Evolutionary conservation across 208 protist genomes (phyloP).

Genomic region (Acanthamoeba healyi): DNA sequence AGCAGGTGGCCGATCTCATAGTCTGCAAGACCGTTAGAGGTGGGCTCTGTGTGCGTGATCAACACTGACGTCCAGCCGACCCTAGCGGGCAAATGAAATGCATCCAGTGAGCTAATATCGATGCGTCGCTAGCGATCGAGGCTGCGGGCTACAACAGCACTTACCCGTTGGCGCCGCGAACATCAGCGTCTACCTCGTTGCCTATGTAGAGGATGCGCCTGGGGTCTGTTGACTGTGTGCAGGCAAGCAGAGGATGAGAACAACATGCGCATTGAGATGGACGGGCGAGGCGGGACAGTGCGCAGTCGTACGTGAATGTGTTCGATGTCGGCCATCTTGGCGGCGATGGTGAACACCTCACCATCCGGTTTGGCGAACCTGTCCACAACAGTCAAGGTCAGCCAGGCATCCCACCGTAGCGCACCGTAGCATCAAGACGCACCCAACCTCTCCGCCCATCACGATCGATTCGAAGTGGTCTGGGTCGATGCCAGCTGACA

Average conservation of each 20-base stretch:
- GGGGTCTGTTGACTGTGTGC: background rate
- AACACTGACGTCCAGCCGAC: background rate
- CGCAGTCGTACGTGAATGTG: slow-evolving; percentile 44
- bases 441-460: slow-evolving; percentile 59
- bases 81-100: too few relatives aligned
- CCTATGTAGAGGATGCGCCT: slow-evolving; percentile 52
- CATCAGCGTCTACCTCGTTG: slow-evolving; percentile 40
- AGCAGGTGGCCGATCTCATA: background rate
- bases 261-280: too few relatives aligned
- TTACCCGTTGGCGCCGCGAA: slow-evolving; percentile 31
- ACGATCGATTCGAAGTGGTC: slow-evolving; percentile 29
- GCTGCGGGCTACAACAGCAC: background rate
- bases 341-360: slow-evolving; percentile 29
- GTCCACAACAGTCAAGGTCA: too few relatives aligned
- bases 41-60: background rate
- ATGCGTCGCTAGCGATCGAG: background rate
- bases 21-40: background rate
- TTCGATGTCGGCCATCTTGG: slow-evolving; percentile 13
- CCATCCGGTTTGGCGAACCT: slow-evolving; percentile 29
- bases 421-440: background rate
- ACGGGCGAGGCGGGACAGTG: too few relatives aligned
- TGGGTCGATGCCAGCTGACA: slow-evolving; percentile 21
- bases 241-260: background rate
- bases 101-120: too few relatives aligned
- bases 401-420: background rate